These are phyloP conservation scores for Mallotus nudiflorus DNA, from an alignment of 345 rosid species.

Conservation along the genomic window DNA sequence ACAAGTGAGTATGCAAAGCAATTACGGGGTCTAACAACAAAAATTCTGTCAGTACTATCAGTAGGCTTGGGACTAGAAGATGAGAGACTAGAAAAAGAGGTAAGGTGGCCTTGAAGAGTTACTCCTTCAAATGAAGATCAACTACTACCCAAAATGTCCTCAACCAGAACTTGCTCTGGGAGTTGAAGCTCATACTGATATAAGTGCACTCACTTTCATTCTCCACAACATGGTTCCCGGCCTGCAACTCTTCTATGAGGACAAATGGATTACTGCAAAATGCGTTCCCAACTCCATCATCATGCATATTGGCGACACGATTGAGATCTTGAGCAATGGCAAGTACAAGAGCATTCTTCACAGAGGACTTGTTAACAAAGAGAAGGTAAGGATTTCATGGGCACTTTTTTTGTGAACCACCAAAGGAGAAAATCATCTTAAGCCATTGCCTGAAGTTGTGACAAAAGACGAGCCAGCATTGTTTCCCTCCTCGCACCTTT, in stretches of 20 bases:
- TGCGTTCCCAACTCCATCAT: slow-evolving; percentile 91
- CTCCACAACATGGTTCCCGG: slow-evolving; percentile 99
- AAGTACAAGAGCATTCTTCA: slow-evolving; percentile 94
- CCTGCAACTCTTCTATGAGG: slow-evolving; percentile 77
- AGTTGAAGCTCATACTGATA: slow-evolving; percentile 95
- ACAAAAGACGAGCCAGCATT: too few species aligned
- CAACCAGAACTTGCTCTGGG: slow-evolving; percentile 96
- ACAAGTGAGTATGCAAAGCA: slow-evolving; percentile 82
- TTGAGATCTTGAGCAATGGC: slow-evolving; percentile 91
- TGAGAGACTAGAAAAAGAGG: slow-evolving; percentile 83
- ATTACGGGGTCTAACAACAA: slow-evolving; percentile 64
- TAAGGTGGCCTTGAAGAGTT: slow-evolving; percentile 86
- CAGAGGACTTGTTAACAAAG: slow-evolving; percentile 84
- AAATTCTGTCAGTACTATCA: slow-evolving; percentile 61
- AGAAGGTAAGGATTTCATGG: too few species aligned
- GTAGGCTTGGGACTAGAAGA: slow-evolving; percentile 78
- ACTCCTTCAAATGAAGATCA: slow-evolving; percentile 85
- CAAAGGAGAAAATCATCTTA: too few species aligned
- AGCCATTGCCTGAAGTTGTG: too few species aligned
- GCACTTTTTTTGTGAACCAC: too few species aligned
- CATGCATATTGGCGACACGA: slow-evolving; percentile 92
- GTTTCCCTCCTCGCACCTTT: too few species aligned
- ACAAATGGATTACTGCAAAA: slow-evolving; percentile 86
- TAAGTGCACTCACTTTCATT: slow-evolving; percentile 88
- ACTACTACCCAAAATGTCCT: slow-evolving; percentile 92